Percentiles rank a stretch among this genome's conserved stretches.
Conservation (phyloP, 2,329 filamentous ascomycete genomes). For the Epichloe amarillans region DNA sequence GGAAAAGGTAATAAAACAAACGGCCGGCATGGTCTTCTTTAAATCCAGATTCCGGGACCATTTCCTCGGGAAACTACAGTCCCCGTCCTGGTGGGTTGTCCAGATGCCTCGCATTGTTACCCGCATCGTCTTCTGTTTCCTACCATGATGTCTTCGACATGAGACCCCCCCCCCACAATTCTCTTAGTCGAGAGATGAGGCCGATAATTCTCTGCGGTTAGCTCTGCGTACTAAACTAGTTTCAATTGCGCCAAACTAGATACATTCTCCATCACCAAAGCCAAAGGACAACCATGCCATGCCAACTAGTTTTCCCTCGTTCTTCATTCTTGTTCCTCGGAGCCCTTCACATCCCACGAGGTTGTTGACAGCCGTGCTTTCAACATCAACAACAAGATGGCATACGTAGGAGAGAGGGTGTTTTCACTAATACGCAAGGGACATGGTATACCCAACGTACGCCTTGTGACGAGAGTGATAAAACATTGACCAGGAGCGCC, state of each 20-base stretch:
- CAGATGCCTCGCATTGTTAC: neutral
- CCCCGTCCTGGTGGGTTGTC: neutral
- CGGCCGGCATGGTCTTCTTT: neutral
- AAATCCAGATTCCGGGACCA: neutral
- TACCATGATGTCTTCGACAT: neutral
- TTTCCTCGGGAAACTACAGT: neutral
- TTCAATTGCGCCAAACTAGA: neutral
- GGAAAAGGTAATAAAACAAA: neutral
- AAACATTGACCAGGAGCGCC: neutral
- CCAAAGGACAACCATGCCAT: no score
- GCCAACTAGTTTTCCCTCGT: neutral
- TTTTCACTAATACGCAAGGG: no score
- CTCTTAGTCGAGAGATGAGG: neutral
- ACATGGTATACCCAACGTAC: neutral
- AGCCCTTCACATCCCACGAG: no score
- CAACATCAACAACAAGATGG: no score
- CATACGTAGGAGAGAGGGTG: no score
- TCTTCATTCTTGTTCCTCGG: neutral
- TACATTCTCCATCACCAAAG: neutral
- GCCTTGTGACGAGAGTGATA: neutral
- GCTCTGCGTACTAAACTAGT: neutral
- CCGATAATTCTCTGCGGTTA: neutral
- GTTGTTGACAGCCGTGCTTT: no score
- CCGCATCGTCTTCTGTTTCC: neutral
- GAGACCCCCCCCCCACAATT: neutral